These are phyloP conservation scores for Marasmius sp. DNA, from an alignment of 1,284 basidiomycete genomes.

Conservation along the genomic window DNA sequence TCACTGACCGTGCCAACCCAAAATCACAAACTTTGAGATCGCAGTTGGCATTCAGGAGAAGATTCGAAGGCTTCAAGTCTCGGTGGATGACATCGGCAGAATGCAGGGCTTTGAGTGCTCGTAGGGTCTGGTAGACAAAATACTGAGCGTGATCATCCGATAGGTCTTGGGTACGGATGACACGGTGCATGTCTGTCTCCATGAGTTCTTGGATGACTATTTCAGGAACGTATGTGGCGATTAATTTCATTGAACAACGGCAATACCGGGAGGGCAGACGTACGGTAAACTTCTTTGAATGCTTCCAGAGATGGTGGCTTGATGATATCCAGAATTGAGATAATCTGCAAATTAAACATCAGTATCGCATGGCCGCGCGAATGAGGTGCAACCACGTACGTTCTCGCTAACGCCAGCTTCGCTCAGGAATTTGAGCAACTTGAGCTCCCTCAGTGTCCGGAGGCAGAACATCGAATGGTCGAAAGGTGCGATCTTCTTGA, in stretches of 20 bases:
- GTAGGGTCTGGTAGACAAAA: slow-evolving; percentile 87
- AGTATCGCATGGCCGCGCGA: slow-evolving; percentile 5
- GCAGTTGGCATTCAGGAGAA: slow-evolving; percentile 95
- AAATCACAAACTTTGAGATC: slow-evolving; percentile 96
- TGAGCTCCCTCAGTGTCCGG: slow-evolving; percentile 83
- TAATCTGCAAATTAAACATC: slow-evolving; percentile 60
- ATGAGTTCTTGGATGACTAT: slow-evolving; percentile 58
- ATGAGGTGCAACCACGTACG: slow-evolving; percentile 46
- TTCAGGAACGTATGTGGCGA: slow-evolving; percentile 58
- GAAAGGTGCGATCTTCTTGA: slow-evolving; percentile 92
- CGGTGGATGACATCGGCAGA: slow-evolving; percentile 94
- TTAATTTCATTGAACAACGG: slow-evolving; percentile 26
- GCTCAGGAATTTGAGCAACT: slow-evolving; percentile 88
- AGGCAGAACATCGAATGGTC: slow-evolving; percentile 93
- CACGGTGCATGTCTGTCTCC: slow-evolving; percentile 89
- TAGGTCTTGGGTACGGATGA: slow-evolving; percentile 83
- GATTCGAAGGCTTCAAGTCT: slow-evolving; percentile 93
- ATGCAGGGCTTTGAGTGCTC: slow-evolving; percentile 92
- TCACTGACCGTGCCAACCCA: slow-evolving; percentile 85
- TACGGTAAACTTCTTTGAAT: slow-evolving; percentile 92
- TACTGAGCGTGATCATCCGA: slow-evolving; percentile 93
- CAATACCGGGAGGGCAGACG: slow-evolving; percentile 73
- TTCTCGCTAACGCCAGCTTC: slow-evolving; percentile 93
- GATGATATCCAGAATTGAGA: slow-evolving; percentile 94
- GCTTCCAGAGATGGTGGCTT: slow-evolving; percentile 85